Evolutionary conservation across 805 yeast species (phyloP), one percentile per base, ranked within the genome.

Genomic region (Saturnispora hagleri): DNA sequence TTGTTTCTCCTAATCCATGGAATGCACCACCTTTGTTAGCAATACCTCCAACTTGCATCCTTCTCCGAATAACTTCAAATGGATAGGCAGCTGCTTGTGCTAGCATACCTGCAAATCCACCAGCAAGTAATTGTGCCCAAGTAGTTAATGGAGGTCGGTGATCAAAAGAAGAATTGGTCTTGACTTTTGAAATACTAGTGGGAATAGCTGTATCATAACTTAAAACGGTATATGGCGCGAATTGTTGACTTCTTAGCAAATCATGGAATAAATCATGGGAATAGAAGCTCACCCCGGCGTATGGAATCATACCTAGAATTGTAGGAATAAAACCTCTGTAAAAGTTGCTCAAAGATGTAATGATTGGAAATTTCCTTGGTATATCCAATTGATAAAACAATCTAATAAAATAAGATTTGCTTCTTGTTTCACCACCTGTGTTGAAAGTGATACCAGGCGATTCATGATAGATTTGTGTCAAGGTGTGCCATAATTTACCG

Each of bases 31-130:
- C 74, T 53, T 66, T 62, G 55, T 81, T 77, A 6, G 75, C 72
- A 4, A 84, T 86, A 12, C 91, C 95, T 36, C 95, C 90, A 24
- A 93, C 99, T 70, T 93, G 99, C 87, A 93, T 82, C 60, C 98
- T 75, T 66, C 99, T 77, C 63, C 99, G 76, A 22, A 93, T 80
- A 40, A 93, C 96, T 69, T 93, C 99, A 59, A 93, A 85, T 2
- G 99, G 99, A 63, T 93, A 93, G 5, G 96, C 91, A 0, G 98
- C 95, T 1, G 97, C 89, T 67, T 93, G 99, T 2, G 98, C 88
- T 36, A 81, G 75, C 84, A 91, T 79, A 12, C 99, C 99, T 1
- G 97, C 95, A n/a, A 86, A 60, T 1, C 98, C 99, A 51, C 99
- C 99, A 5, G 98, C 96, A 4, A 80, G 62, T 46, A 93, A 73